These are phyloP conservation scores for Albatrellus ellisii DNA, from an alignment of 768 basidiomycete genomes.

Conservation along the genomic window DNA sequence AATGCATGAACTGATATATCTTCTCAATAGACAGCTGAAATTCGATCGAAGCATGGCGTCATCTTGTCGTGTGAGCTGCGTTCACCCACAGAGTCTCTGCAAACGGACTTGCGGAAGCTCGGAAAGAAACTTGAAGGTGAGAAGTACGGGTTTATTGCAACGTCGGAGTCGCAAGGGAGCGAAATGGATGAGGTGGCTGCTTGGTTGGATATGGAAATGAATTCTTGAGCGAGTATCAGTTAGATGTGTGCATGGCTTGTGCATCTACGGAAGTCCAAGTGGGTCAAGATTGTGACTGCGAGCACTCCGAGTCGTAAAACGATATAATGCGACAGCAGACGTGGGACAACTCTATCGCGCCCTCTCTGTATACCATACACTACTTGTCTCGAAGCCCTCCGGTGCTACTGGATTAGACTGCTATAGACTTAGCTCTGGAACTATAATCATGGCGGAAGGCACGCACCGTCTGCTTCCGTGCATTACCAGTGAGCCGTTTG, in stretches of 20 bases:
- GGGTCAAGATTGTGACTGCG: not conserved
- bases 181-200: constrained; percentile 18
- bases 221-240: constrained; percentile 8
- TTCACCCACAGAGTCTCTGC: constrained; percentile 9
- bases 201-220: constrained; percentile 22
- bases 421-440: not conserved
- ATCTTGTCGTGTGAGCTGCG: constrained; percentile 33
- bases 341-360: constrained; percentile 11
- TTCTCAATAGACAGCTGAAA: constrained; percentile 25
- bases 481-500: constrained; percentile 73
- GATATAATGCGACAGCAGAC: not conserved
- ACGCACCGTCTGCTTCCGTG: constrained; percentile 77
- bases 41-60: constrained; percentile 54
- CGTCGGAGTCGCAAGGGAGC: constrained; percentile 1
- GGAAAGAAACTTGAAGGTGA: constrained; percentile 21
- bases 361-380: constrained; percentile 48
- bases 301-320: not conserved
- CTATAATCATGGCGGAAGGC: not conserved
- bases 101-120: constrained; percentile 15
- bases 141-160: constrained; percentile 25
- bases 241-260: not conserved
- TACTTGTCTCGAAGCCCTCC: constrained; percentile 56
- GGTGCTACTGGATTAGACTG: constrained; percentile 63
- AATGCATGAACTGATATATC: constrained; percentile 3
- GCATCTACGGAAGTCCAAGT: not conserved